These are phyloP conservation scores for Penicillium herquei DNA, from an alignment of 495 filamentous ascomycete genomes.

Conservation along the genomic window DNA sequence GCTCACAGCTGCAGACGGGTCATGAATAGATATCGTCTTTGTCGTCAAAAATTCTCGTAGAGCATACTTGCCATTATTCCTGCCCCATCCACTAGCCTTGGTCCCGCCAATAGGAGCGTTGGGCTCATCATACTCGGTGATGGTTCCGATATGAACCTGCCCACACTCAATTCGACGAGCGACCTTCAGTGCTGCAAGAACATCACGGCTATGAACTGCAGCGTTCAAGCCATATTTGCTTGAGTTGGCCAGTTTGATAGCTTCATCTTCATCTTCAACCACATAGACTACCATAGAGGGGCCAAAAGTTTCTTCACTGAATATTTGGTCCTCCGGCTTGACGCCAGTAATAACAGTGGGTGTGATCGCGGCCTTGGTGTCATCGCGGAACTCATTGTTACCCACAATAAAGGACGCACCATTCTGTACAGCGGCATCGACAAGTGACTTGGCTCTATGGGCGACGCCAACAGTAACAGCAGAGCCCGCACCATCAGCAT, in stretches of 20 bases:
- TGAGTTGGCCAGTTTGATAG: slow-evolving; percentile 82
- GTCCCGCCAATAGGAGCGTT: slow-evolving; percentile 70
- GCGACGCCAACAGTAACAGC: not conserved
- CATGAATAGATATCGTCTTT: not conserved
- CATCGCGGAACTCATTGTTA: not conserved
- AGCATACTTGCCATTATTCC: slow-evolving; percentile 28
- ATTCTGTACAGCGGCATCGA: not conserved
- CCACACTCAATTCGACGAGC: not conserved
- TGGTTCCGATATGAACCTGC: slow-evolving; percentile 76
- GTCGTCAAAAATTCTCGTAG: not conserved
- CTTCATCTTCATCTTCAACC: slow-evolving; percentile 76
- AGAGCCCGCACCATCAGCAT: not conserved
- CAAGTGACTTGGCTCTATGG: not conserved
- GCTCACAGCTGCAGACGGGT: no score
- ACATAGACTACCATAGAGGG: slow-evolving; percentile 89
- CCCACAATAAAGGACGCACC: not conserved
- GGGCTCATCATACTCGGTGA: slow-evolving; percentile 76
- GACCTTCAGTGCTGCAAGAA: slow-evolving; percentile 66
- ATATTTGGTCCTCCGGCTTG: not conserved
- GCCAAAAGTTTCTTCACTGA: slow-evolving; percentile 88
- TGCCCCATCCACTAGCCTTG: slow-evolving; percentile 62
- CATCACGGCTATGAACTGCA: slow-evolving; percentile 93
- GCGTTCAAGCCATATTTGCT: slow-evolving; percentile 89
- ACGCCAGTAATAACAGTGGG: not conserved
- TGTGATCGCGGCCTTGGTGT: no score